Evolutionary conservation across 768 basidiomycete species (phyloP).

Genomic region (Termitomyces sp.): DNA sequence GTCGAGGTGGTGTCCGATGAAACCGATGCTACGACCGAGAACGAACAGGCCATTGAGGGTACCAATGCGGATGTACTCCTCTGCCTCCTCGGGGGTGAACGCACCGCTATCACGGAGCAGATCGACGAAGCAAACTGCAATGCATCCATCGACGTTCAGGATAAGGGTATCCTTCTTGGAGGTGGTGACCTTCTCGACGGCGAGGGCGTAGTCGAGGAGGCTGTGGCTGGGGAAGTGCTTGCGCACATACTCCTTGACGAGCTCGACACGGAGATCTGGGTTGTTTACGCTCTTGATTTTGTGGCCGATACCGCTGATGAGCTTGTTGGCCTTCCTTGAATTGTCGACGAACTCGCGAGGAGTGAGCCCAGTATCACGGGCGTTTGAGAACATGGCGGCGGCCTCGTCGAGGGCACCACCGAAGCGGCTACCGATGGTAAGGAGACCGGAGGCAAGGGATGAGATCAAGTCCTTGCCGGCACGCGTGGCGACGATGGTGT

Average conservation of each 20-base stretch:
- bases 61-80: slow-evolving; percentile 97
- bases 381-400: slow-evolving; percentile 90
- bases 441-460: slow-evolving; percentile 89
- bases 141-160: slow-evolving; percentile 94
- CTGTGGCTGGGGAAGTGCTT: slow-evolving; percentile 96
- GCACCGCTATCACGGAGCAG: slow-evolving; percentile 88
- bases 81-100: slow-evolving; percentile 92
- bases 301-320: slow-evolving; percentile 98
- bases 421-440: slow-evolving; percentile 97
- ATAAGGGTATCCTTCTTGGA: slow-evolving; percentile 98
- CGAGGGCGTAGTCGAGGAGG: slow-evolving; percentile 90
- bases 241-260: slow-evolving; percentile 91
- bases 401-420: slow-evolving; percentile 99
- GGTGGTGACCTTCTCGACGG: slow-evolving; percentile 96
- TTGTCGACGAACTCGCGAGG: slow-evolving; percentile 98
- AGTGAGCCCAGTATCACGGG: slow-evolving; percentile 85
- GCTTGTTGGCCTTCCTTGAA: slow-evolving; percentile 88
- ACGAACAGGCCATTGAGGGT: slow-evolving; percentile 97
- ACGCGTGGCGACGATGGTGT: slow-evolving; percentile 97
- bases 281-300: slow-evolving; percentile 99
- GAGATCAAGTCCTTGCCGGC: slow-evolving; percentile 99
- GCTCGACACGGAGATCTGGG: slow-evolving; percentile 88
- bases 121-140: slow-evolving; percentile 95
- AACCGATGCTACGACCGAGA: slow-evolving; percentile 94
- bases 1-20: slow-evolving; percentile 95